Percentiles rank a stretch among this genome's conserved stretches.
Evolutionary conservation across 2,329 filamentous ascomycete species (phyloP).

Genomic region (Trichophaea hybrida): DNA sequence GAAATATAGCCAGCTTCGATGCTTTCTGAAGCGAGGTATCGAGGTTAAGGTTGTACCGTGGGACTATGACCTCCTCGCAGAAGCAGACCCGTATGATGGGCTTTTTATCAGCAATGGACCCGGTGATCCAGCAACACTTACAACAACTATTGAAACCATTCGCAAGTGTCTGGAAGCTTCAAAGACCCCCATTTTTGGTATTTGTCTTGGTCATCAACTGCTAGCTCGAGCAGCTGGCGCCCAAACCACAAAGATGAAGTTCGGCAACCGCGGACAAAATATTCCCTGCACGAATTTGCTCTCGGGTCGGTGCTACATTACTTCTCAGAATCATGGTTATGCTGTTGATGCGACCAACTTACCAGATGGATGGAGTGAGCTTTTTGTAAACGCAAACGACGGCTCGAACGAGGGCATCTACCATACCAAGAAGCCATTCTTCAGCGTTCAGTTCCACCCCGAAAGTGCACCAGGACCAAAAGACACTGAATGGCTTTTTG

Average conservation of each 20-base stretch:
- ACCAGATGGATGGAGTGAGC: slow-evolving; percentile 69
- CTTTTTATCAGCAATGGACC: slow-evolving; percentile 97
- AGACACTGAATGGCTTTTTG: slow-evolving; percentile 92
- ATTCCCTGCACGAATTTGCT: slow-evolving; percentile 94
- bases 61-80: slow-evolving; percentile 71
- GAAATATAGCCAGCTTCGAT: slow-evolving; percentile 96
- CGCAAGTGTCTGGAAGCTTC: slow-evolving; percentile 60
- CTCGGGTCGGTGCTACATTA: slow-evolving; percentile 95
- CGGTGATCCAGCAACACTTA: slow-evolving; percentile 79
- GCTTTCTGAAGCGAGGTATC: slow-evolving; percentile 76
- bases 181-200: slow-evolving; percentile 81
- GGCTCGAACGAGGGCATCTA: slow-evolving; percentile 96
- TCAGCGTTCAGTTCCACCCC: slow-evolving; percentile 99
- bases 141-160: slow-evolving; percentile 66
- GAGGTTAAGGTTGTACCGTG: slow-evolving; percentile 92
- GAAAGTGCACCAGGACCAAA: slow-evolving; percentile 91
- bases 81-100: slow-evolving; percentile 78
- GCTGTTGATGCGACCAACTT: slow-evolving; percentile 73
- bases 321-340: slow-evolving; percentile 95
- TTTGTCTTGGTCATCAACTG: slow-evolving; percentile 88
- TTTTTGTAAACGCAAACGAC: slow-evolving; percentile 97
- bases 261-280: slow-evolving; percentile 96
- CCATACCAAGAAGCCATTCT: slow-evolving; percentile 72
- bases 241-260: slow-evolving; percentile 90
- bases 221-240: slow-evolving; percentile 79